Conservation (phyloP, 306 rosid species). For the Sophora flavescens region DNA sequence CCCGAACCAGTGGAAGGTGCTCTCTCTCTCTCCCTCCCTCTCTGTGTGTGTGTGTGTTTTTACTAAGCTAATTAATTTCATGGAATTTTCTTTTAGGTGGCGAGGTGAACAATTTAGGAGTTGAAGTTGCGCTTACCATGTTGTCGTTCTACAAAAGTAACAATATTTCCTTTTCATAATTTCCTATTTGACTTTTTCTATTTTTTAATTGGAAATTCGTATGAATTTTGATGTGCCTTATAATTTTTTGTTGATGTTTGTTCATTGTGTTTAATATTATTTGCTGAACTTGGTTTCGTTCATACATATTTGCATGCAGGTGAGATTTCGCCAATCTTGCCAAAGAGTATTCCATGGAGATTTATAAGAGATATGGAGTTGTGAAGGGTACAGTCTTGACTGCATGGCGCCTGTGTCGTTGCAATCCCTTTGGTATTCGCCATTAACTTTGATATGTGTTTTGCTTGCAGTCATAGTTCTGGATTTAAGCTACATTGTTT, state of each 20-base stretch:
- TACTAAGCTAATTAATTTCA: background rate
- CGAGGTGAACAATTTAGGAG: constrained; percentile 67
- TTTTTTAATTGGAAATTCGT: background rate
- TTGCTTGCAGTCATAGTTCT: background rate
- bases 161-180: background rate
- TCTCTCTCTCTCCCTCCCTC: constrained; percentile 19
- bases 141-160: constrained; percentile 84
- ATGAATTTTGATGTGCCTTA: background rate
- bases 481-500: constrained; percentile 2
- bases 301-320: constrained; percentile 55
- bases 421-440: constrained; percentile 91
- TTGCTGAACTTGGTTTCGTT: constrained; percentile 12
- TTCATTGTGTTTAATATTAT: background rate
- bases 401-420: constrained; percentile 85
- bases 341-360: constrained; percentile 24
- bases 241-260: background rate
- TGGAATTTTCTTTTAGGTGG: constrained; percentile 36
- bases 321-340: constrained; percentile 90
- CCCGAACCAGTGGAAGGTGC: constrained; percentile 54
- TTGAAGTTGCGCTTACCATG: constrained; percentile 68
- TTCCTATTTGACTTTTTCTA: background rate
- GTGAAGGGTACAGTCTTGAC: constrained; percentile 82
- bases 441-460: background rate
- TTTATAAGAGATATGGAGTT: constrained; percentile 82
- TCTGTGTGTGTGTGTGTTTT: background rate